Percentiles rank a stretch among this genome's conserved stretches.
phyloP scores from a whole-genome alignment of 2,329 filamentous ascomycete species.

The Penicillium occitanis region DNA sequence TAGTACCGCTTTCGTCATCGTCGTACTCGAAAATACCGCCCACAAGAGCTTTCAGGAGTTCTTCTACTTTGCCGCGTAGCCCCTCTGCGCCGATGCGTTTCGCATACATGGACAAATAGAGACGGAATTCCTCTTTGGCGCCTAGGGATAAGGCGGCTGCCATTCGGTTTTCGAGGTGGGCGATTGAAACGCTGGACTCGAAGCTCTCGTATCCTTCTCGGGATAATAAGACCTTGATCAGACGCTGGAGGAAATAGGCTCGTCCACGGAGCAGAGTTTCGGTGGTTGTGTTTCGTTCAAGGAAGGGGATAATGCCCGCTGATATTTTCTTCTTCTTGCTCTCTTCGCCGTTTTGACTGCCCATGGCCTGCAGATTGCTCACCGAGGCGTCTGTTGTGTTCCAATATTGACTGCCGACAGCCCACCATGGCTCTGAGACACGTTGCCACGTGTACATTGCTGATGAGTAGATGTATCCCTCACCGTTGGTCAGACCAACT shows the following conservation, averaged over 20 bases:
- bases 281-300: constrained; percentile 92
- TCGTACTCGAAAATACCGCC: constrained; percentile 64
- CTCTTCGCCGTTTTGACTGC: constrained; percentile 59
- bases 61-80: constrained; percentile 83
- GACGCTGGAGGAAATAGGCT: constrained; percentile 83
- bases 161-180: constrained; percentile 91
- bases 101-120: constrained; percentile 97
- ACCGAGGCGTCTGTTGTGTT: constrained; percentile 93
- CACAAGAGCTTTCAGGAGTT: constrained; percentile 77
- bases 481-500: constrained; percentile 89
- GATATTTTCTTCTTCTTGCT: constrained; percentile 62
- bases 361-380: constrained; percentile 72
- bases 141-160: constrained; percentile 83
- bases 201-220: constrained; percentile 90
- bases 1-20: constrained; percentile 48
- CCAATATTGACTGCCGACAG: constrained; percentile 97
- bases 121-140: constrained; percentile 85
- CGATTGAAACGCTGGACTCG: constrained; percentile 86
- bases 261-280: constrained; percentile 89
- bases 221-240: constrained; percentile 84
- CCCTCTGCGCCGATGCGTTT: constrained; percentile 93
- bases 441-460: constrained; percentile 90
- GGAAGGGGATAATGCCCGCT: constrained; percentile 85
- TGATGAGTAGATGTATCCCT: constrained; percentile 86
- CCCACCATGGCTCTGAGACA: constrained; percentile 97